A percentile compares a stretch with the other conserved stretches of the same genome.
Evolutionary conservation across 257 asterid species (phyloP).

Genomic region (Capsicum pubescens): DNA sequence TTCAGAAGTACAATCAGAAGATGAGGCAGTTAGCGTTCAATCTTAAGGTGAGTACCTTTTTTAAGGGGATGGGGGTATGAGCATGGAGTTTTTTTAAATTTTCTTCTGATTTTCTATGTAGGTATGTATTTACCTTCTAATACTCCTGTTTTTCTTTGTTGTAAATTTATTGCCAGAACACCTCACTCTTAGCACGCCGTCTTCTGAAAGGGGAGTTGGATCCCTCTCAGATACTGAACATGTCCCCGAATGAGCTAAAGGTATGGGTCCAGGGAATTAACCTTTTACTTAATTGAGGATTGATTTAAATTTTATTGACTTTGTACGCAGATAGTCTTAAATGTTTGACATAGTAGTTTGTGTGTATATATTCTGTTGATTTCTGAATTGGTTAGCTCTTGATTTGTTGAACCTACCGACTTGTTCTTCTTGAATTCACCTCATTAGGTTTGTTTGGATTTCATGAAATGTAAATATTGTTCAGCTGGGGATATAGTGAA

Average conservation of each 20-base stretch:
- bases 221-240: constrained; percentile 28
- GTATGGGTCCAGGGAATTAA: constrained; percentile 41
- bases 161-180: no score
- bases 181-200: no score
- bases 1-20: no score
- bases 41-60: no score
- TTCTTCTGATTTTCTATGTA: no score
- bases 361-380: no score
- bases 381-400: not conserved
- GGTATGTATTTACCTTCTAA: no score
- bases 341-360: not conserved
- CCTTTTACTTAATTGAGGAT: not conserved
- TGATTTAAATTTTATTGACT: constrained; percentile 20
- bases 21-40: no score
- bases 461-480: not conserved
- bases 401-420: not conserved
- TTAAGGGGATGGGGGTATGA: no score
- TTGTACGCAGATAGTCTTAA: not conserved
- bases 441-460: not conserved
- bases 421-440: not conserved
- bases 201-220: no score
- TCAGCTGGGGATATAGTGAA: not conserved
- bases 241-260: constrained; percentile 80
- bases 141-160: no score
- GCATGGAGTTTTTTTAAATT: no score